Conservation (phyloP, 805 yeast genomes). For the Ogataea allantospora region DNA sequence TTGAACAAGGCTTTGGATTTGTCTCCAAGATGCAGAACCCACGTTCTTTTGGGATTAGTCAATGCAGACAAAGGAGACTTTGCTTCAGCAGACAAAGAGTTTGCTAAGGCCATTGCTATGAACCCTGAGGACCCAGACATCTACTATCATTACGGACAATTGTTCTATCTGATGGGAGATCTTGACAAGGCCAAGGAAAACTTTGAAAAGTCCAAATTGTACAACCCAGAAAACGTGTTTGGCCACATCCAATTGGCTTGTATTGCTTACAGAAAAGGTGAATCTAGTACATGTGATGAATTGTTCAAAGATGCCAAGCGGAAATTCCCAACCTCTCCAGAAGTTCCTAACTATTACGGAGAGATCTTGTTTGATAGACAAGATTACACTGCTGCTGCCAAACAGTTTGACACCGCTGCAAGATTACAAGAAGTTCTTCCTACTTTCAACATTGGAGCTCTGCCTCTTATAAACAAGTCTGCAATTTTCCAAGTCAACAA, state of each 20-base stretch:
- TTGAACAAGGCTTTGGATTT: slow-evolving; percentile 64
- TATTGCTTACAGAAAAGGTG: slow-evolving; percentile 77
- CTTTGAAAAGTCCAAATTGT: slow-evolving; percentile 72
- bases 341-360: slow-evolving; percentile 92
- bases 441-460: slow-evolving; percentile 76
- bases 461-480: slow-evolving; percentile 89
- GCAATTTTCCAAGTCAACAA: slow-evolving; percentile 60
- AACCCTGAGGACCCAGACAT: slow-evolving; percentile 76
- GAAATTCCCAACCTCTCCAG: slow-evolving; percentile 83
- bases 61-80: slow-evolving; percentile 74
- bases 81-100: slow-evolving; percentile 60
- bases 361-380: slow-evolving; percentile 85
- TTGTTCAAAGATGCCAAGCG: slow-evolving; percentile 64
- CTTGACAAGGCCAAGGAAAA: slow-evolving; percentile 67
- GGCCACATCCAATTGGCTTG: slow-evolving; percentile 93
- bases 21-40: slow-evolving; percentile 76
- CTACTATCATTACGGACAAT: slow-evolving; percentile 93
- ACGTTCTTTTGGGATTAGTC: slow-evolving; percentile 77
- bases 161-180: slow-evolving; percentile 77
- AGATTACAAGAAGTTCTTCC: slow-evolving; percentile 73
- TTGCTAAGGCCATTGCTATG: slow-evolving; percentile 65
- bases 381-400: slow-evolving; percentile 67
- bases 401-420: slow-evolving; percentile 83
- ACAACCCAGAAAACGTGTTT: slow-evolving; percentile 73
- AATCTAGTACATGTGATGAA: slow-evolving; percentile 56